Evolutionary conservation across 768 basidiomycete genomes (phyloP).

Genomic region (Auriscalpium microsporum): DNA sequence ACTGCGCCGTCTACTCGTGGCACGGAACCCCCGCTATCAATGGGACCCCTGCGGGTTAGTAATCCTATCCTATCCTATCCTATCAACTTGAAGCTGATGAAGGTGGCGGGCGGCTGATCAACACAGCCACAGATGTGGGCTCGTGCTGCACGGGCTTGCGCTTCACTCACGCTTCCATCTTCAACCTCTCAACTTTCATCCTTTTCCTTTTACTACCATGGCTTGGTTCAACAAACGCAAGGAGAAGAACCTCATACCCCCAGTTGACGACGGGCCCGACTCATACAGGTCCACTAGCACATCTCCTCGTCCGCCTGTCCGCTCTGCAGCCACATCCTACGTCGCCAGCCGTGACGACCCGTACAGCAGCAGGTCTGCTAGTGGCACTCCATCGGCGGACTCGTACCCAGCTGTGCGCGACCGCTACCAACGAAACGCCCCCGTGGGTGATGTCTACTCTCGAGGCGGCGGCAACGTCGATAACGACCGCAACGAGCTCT

Average conservation of each 20-base stretch:
- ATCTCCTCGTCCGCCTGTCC: conserved; percentile 33
- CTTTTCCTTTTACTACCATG: conserved; percentile 33
- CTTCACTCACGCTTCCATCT: neutral
- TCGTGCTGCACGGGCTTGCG: neutral
- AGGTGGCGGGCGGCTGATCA: neutral
- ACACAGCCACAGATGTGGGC: neutral
- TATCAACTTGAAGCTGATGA: neutral
- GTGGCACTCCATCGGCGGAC: conserved; percentile 9
- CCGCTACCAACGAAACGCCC: conserved; percentile 43
- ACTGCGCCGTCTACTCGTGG: no score
- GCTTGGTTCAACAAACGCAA: conserved; percentile 59
- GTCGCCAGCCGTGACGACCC: conserved; percentile 61
- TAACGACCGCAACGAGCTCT: conserved; percentile 63
- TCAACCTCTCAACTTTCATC: neutral
- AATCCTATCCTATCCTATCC: no score
- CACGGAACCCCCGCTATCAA: no score
- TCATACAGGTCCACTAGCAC: conserved; percentile 26
- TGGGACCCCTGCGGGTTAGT: no score
- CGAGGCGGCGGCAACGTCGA: conserved; percentile 54
- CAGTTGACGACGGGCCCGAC: conserved; percentile 36
- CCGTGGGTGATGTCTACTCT: conserved; percentile 57
- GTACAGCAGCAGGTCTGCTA: conserved; percentile 29
- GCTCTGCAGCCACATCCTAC: conserved; percentile 54
- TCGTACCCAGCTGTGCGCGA: conserved; percentile 20
- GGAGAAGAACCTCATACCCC: conserved; percentile 57